Evolutionary conservation across 345 rosid species (phyloP).

Genomic region (Brassica incana): DNA sequence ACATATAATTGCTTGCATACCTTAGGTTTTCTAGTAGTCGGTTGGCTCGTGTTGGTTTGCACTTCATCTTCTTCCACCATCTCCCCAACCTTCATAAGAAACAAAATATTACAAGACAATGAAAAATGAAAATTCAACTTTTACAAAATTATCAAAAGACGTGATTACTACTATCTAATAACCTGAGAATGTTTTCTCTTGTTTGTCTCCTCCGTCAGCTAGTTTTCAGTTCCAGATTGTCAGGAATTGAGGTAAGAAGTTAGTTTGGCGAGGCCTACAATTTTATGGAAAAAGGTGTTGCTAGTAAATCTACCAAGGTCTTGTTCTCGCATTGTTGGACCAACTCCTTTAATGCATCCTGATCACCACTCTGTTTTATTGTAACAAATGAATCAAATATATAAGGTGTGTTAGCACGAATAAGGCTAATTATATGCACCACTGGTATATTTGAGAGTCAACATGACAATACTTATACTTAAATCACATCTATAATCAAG

Average conservation of each 20-base stretch:
- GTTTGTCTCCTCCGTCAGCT: neutral
- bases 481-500: neutral
- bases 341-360: constrained; percentile 64
- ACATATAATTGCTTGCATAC: constrained; percentile 31
- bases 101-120: neutral
- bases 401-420: constrained; percentile 3
- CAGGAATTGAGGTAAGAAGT: constrained; percentile 17
- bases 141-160: neutral
- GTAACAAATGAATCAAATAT: constrained; percentile 6
- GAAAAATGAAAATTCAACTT: neutral
- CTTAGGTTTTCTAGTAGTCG: constrained; percentile 50
- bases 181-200: constrained; percentile 41
- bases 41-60: constrained; percentile 37
- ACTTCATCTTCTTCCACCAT: constrained; percentile 24
- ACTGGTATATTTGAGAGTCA: neutral
- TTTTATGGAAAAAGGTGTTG: neutral
- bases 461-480: neutral
- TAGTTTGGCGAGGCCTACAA: neutral
- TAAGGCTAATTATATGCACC: neutral
- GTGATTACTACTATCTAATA: neutral
- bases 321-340: constrained; percentile 37
- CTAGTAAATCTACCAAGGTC: constrained; percentile 40
- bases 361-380: constrained; percentile 56
- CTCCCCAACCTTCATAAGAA: constrained; percentile 19
- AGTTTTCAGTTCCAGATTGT: neutral